Base-by-base conservation (phyloP, 805 yeast genomes). In the Dipodascus albidus region DNA sequence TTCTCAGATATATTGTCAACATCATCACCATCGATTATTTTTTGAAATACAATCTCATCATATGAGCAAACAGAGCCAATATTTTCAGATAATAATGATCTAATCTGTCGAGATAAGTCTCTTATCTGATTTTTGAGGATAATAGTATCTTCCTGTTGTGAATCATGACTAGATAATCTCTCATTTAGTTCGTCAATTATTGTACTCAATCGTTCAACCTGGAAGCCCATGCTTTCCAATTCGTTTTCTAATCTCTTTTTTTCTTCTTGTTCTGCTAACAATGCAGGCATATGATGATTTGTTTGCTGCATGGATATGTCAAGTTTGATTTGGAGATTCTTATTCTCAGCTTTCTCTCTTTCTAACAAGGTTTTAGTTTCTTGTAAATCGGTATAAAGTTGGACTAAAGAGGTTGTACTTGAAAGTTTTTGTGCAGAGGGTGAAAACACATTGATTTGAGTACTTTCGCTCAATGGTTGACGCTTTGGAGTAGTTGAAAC, bases 71-170 rank as follows among this genome's bases (percentile, higher is more conserved):
- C 83, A 70, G 24, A 80, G 74, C 1, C 85, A 72, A 62, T 85
- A 87, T 35, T 62, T 54, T 53, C 71, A 70, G 17, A 84, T 38
- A 91, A 72, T 38, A 89, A 73, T 50, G 74, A 76, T 59, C 86
- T 87, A 17, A 93, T 76, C 65, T 91, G 98, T 48, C 81, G 79
- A 3, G 95, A 86, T 41, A 91, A 70, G 62, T 91, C 97, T 27
- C 75, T 69, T 47, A 83, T 77, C 57, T 83, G 81, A 54, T 76
- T 78, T 48, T 76, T 74, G 57, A 85, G 65, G 3, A 77, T 70
- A 14, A 64, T 68, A 14, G 76, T 63, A 58, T 80, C 83, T 23
- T 70, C 64, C 20, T 38, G 44, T 19, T 38, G 44, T 38, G 17
- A 14, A n/a, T 17, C 44, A 6, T 17, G 17, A n/a, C 44, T 17